Base-by-base conservation (phyloP, 139 green algal species). In the Tetradesmus obliquus region DNA sequence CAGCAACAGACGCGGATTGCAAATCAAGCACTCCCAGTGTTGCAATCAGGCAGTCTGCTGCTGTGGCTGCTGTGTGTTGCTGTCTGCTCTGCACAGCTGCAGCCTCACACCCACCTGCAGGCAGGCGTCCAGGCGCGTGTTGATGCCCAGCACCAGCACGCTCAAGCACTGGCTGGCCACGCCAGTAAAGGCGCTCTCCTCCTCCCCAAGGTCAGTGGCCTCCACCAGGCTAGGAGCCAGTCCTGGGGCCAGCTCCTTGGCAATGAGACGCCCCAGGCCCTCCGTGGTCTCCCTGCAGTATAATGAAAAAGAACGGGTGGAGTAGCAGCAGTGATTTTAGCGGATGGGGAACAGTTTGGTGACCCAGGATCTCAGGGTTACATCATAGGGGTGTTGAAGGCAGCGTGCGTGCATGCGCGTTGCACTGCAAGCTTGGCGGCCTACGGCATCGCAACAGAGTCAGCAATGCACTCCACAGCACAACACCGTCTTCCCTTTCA, bases 101-200 rank as follows among this genome's bases (percentile, higher is more conserved):
- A 22, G 66, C 12, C 17, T 19, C n/a, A 5, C 62, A 85, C 92
- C 97, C 94, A 85, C 94, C 93, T 91, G 91, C 58, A 99, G 94
- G 3, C 93, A 92, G 3, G 81, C 93, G 55, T 99, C 98, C 88
- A 99, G 94, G 32, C 94, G 93, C 32, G 97, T 98, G 96, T 99
- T 98, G 22, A 99, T 55, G 60, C 96, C 96, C 85, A 99, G 93
- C 82, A 99, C 94, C 90, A 99, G 94, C 81, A 97, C 95, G 3
- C 86, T 94, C 69, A 99, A 95, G 92, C 96, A 97, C 45, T 96
- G 92, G 12, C 95, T 97, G 55, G 97, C 94, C 8, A 98, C 92
- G 3, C 55, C 66, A n/a, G 93, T 92, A 91, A 99, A 99, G 15
- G 97, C 95, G 54, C 97, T 94, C 94, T 99, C 96, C 91, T 96